Percentiles rank a stretch among this genome's conserved stretches.
These are phyloP conservation scores for Novymonas esmeraldas DNA, from an alignment of 208 protist species.

Conservation along the genomic window DNA sequence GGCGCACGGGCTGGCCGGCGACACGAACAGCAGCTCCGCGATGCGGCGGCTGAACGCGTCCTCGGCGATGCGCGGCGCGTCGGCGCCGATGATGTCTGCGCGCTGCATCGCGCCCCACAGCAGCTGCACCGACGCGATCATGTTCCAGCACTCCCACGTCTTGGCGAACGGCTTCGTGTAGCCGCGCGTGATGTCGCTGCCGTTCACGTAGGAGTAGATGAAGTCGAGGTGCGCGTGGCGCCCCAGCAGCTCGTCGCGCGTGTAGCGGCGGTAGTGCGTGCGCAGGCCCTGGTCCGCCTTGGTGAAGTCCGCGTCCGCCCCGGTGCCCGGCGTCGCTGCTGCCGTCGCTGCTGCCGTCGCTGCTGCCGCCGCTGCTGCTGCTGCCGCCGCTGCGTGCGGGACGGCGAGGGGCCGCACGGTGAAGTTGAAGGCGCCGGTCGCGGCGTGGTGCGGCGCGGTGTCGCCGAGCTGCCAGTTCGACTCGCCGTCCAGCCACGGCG, in stretches of 20 bases:
- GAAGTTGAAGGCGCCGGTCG: slow-evolving; percentile 12
- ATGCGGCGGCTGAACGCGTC: slow-evolving; percentile 1
- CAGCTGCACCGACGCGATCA: slow-evolving; percentile 17
- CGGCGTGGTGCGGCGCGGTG: not conserved
- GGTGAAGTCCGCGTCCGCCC: slow-evolving; percentile 1
- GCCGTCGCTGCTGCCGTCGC: not conserved
- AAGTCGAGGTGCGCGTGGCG: slow-evolving; percentile 19
- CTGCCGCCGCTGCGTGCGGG: not conserved
- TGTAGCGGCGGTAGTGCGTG: slow-evolving; percentile 25
- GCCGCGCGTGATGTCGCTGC: slow-evolving; percentile 26
- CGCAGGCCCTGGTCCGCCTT: slow-evolving; percentile 14
- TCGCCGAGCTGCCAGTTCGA: slow-evolving; percentile 20
- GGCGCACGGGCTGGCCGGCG: slow-evolving; percentile 3
- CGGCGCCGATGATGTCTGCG: not conserved
- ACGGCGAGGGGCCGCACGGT: slow-evolving; percentile 2
- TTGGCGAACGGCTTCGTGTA: slow-evolving; percentile 25
- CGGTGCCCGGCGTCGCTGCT: too few relatives aligned
- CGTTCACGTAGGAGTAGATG: slow-evolving; percentile 33
- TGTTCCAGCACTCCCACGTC: slow-evolving; percentile 12
- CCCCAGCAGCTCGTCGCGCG: slow-evolving; percentile 7
- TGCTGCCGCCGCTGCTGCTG: not conserved
- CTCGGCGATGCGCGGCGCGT: not conserved
- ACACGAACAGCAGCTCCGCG: slow-evolving; percentile 12
- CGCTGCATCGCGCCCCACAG: slow-evolving; percentile 24
- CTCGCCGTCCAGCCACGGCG: not conserved